A percentile compares a stretch with the other conserved stretches of the same genome.
These are phyloP conservation scores for Dacryopinax primogenitus DNA, from an alignment of 768 basidiomycete genomes.

Conservation along the genomic window DNA sequence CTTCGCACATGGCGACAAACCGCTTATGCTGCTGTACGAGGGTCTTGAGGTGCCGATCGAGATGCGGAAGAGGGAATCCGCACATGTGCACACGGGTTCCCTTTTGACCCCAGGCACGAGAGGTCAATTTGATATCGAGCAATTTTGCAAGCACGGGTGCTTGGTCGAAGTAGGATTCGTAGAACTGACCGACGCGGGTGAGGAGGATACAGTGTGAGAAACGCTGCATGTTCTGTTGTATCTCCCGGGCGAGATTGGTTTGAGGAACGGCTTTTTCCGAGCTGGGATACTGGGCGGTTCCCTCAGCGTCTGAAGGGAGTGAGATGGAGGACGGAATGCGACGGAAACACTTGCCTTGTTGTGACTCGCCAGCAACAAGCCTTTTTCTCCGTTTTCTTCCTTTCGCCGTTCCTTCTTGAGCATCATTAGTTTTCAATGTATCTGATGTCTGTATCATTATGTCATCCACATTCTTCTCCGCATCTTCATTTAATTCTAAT, in stretches of 20 bases:
- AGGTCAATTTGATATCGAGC: conserved; percentile 71
- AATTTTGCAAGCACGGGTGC: conserved; percentile 62
- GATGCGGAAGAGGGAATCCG: conserved; percentile 75
- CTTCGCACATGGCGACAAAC: conserved; percentile 89
- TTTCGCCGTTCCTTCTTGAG: background rate
- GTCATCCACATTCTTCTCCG: too few relatives aligned
- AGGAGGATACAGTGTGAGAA: conserved; percentile 85
- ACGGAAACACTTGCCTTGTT: background rate
- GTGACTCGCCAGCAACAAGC: background rate
- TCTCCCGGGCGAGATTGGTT: conserved; percentile 51
- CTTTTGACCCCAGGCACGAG: conserved; percentile 49
- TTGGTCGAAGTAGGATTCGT: conserved; percentile 96
- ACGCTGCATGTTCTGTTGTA: conserved; percentile 52
- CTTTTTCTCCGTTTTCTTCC: background rate
- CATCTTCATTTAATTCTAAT: too few relatives aligned
- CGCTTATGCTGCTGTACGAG: conserved; percentile 71
- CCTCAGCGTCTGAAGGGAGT: background rate
- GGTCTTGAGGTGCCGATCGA: conserved; percentile 76
- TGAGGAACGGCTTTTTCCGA: conserved; percentile 18
- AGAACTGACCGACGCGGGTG: conserved; percentile 89
- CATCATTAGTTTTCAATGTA: background rate
- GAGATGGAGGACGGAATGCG: background rate
- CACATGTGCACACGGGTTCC: conserved; percentile 64
- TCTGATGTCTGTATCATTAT: too few relatives aligned
- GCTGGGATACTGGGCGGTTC: background rate